Evolutionary conservation across 2,329 filamentous ascomycete genomes (phyloP).

Genomic region (Cyphellophora europaea): DNA sequence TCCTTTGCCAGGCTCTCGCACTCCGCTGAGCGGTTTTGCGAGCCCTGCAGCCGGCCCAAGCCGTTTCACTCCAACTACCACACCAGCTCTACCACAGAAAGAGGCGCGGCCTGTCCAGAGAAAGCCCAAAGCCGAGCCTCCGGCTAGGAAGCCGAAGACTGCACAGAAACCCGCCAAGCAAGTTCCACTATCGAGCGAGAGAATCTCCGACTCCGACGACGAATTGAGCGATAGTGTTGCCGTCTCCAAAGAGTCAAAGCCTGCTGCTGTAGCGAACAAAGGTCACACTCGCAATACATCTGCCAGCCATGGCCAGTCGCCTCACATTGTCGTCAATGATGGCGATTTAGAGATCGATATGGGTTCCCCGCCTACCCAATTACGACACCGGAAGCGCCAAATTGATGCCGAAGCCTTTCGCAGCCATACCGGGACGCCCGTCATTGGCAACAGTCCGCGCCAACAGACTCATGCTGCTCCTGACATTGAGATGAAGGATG

Average conservation of each 20-base stretch:
- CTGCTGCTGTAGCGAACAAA: constrained; percentile 1
- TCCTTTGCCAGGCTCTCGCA: constrained; percentile 14
- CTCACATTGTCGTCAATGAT: constrained; percentile 32
- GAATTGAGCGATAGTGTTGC: constrained; percentile 6
- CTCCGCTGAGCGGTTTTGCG: constrained; percentile 26
- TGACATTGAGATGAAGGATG: constrained; percentile 27
- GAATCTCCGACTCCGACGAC: constrained; percentile 14
- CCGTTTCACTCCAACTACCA: constrained; percentile 21
- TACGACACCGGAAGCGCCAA: constrained; percentile 10
- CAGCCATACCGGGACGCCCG: constrained; percentile 12
- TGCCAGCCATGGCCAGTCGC: constrained; percentile 8
- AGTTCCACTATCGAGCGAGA: constrained; percentile 9
- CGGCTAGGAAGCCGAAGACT: constrained; percentile 2
- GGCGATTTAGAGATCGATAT: constrained; percentile 38
- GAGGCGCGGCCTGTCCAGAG: constrained; percentile 8
- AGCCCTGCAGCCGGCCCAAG: constrained; percentile 25
- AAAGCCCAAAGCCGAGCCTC: constrained; percentile 2
- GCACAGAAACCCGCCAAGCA: no score
- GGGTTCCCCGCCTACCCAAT: constrained; percentile 34
- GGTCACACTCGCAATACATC: constrained; percentile 10
- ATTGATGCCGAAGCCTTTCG: constrained; percentile 15
- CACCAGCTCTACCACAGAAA: constrained; percentile 16
- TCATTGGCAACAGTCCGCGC: constrained; percentile 7
- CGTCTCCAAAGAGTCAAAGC: constrained; percentile 1
- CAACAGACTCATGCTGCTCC: constrained; percentile 1